Evolutionary conservation across 768 basidiomycete genomes (phyloP), one percentile per base, ranked within the genome.

Genomic region (Suillus paluster): DNA sequence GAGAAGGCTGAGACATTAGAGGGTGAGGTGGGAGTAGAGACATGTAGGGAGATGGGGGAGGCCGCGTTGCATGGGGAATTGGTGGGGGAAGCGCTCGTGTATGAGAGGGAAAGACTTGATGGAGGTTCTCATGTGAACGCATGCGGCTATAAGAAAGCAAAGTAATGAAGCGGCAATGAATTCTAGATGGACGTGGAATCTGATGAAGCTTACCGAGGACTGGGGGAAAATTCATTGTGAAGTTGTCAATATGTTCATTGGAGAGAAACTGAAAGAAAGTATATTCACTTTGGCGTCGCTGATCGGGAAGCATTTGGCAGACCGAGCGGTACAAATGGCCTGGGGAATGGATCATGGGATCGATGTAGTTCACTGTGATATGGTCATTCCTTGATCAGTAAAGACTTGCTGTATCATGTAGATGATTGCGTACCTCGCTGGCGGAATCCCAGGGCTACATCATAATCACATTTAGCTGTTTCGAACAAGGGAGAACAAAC

Each of bases 111-210:
- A 25, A 23, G 36, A 23, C 11, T 5, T 55, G 23, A 12, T 30
- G 70, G 17, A 73, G 73, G 23, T 68, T 73, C 44, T 75, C 60
- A 61, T 72, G 67, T 45, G 74, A 25, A 12, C 23, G 59, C 34
- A 63, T 2, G 17, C n/a, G n/a, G n/a, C 70, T 74, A 60, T 41
- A 33, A 59, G 36, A 54, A 46, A 49, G 4, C 36, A 27, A 30
- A 49, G 15, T 27, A 46, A 52, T 23, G 44, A 45, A 62, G 61
- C 53, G 53, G 59, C 66, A 57, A 73, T 66, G 14, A 56, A 58
- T 30, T 17, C 34, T 11, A 30, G 9, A 14, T 46, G 58, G 57
- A 58, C 57, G 25, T 48, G 42, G 57, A 59, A 54, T 59, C 46
- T 54, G 33, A 65, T 36, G n/a, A 41, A 55, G 70, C 73, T 74